These are phyloP conservation scores for Nakaseomyces kungkrabaensis DNA, from an alignment of 1,139 yeast species.

Conservation along the genomic window DNA sequence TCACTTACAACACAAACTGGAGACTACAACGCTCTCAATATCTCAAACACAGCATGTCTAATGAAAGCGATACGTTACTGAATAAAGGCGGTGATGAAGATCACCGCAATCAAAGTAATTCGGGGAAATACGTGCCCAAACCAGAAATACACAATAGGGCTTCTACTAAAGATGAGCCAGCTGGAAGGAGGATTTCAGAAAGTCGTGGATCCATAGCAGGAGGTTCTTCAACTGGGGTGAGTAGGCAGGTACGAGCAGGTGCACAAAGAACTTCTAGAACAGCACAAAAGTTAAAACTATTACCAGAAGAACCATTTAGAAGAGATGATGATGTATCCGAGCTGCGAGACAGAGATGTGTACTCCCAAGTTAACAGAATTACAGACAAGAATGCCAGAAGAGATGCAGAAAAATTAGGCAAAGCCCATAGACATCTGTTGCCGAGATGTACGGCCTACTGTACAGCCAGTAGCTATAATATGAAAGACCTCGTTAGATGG, in stretches of 20 bases:
- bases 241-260: slow-evolving; percentile 39
- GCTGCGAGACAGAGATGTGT: slow-evolving; percentile 45
- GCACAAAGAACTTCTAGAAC: slow-evolving; percentile 86
- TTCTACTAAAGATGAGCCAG: neutral
- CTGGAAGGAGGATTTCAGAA: neutral
- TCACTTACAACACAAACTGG: no score
- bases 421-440: slow-evolving; percentile 70
- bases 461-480: slow-evolving; percentile 83
- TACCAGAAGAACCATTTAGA: slow-evolving; percentile 65
- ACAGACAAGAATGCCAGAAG: slow-evolving; percentile 87
- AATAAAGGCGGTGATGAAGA: neutral
- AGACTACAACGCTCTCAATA: neutral
- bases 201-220: neutral
- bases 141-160: neutral
- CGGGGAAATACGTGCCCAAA: neutral
- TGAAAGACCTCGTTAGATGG: slow-evolving; percentile 83
- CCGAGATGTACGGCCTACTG: slow-evolving; percentile 95
- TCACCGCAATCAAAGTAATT: neutral
- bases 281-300: slow-evolving; percentile 71
- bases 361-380: slow-evolving; percentile 74
- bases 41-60: neutral
- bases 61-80: neutral
- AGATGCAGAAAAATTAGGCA: slow-evolving; percentile 90
- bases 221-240: slow-evolving; percentile 3
- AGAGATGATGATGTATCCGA: slow-evolving; percentile 31